Percentiles rank a stretch among this genome's conserved stretches.
Conservation (phyloP, 371 early-diverging fungal genomes). For the Synchytrium microbalum region DNA sequence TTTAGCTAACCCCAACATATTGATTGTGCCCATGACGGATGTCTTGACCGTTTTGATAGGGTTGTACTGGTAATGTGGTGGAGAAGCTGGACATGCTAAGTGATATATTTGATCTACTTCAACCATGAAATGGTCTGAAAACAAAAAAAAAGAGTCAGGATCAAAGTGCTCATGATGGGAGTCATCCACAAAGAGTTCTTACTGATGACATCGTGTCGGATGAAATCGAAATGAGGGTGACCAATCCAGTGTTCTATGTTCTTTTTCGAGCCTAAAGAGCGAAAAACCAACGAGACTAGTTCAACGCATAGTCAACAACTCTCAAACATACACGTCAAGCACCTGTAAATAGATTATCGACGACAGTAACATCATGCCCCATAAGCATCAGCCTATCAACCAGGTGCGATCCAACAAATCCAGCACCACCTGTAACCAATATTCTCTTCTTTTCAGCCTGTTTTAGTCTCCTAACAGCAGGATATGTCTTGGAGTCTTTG, state of each 20-base stretch:
- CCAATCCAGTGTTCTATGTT: constrained; percentile 73
- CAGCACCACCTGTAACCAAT: constrained; percentile 85
- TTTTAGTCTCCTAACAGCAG: constrained; percentile 26
- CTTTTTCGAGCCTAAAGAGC: constrained; percentile 15
- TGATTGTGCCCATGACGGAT: constrained; percentile 78
- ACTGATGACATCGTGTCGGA: constrained; percentile 71
- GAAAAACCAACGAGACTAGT: background rate
- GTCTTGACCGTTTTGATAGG: constrained; percentile 86
- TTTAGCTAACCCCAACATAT: constrained; percentile 84
- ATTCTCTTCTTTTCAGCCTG: constrained; percentile 57
- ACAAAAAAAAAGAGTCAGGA: background rate
- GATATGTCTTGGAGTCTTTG: constrained; percentile 16
- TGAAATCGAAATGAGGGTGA: constrained; percentile 79
- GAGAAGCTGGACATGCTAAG: constrained; percentile 82
- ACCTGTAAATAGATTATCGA: constrained; percentile 83
- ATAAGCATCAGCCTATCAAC: constrained; percentile 79
- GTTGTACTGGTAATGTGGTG: constrained; percentile 84
- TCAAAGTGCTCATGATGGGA: background rate
- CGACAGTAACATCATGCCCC: constrained; percentile 77
- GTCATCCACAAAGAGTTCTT: constrained; percentile 11
- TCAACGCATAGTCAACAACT: constrained; percentile 34
- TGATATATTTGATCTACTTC: constrained; percentile 83
- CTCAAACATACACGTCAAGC: constrained; percentile 18
- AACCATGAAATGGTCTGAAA: constrained; percentile 65
- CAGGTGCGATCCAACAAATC: constrained; percentile 82